Base-by-base conservation (phyloP, 371 early-diverging fungal genomes). In the Fennellomyces sp. region DNA sequence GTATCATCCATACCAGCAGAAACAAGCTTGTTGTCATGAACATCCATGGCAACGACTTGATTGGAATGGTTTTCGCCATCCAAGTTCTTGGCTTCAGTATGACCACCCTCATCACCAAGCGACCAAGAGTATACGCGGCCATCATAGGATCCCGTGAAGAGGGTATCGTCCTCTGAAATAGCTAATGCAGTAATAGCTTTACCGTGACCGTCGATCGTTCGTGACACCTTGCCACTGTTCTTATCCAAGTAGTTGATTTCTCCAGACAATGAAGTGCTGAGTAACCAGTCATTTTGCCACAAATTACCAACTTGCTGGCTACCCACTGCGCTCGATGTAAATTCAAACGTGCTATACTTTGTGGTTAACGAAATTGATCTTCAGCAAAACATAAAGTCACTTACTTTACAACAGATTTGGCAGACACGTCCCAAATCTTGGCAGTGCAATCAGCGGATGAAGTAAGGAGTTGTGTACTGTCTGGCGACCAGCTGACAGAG, bases 251-350 rank as follows among this genome's bases (percentile, higher is more conserved):
- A 95, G 75, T 90, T 89, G 56, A 94, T 69, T 52, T 92, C 87
- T 21, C 96, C 96, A 17, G 85, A 86, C 19, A 94, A 78, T 5
- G 96, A 94, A 39, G 94, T 71, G 52, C 89, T 85, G 47, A 97
- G 35, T 15, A 96, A 58, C 64, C 87, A 69, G 58, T 87, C 76
- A 26, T 86, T 90, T 42, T 83, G 84, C 97, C 97, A 97, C 67
- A 95, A 69, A 56, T 88, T 90, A 52, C 97, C 98, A n/a, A 98
- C 91, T 76, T 98, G 98, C 74, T 96, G 97, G 60, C 91, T 80
- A 19, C 86, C 88, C 25, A 86, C 52, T 10, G 66, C 30, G 5
- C 69, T 66, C 15, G 61, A 62, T 17, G 77, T 56, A 36, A 83
- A 64, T 25, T 81, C 71, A 66, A 88, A 85, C 0, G 86, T 84